These are phyloP conservation scores for Blastocystis sp. DNA, from an alignment of 352 stramenopile genomes.

Conservation along the genomic window DNA sequence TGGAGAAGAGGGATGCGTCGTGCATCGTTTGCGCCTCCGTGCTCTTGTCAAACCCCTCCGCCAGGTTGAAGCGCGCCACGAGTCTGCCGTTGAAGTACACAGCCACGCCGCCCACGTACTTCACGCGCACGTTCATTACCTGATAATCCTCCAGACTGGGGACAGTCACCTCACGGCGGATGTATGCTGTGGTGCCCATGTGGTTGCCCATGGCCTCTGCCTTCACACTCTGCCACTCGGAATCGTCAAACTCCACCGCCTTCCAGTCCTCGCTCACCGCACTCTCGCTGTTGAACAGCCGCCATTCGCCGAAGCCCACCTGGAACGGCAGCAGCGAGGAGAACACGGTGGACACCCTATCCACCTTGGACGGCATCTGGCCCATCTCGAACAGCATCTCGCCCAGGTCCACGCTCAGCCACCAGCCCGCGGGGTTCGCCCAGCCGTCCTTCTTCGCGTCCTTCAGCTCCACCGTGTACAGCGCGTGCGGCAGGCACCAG, in stretches of 20 bases:
- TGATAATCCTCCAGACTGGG: not conserved
- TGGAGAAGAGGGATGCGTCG: not conserved
- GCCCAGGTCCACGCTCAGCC: not conserved
- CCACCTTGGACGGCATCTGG: not conserved
- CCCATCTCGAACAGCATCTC: conserved; percentile 38
- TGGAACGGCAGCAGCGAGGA: not conserved
- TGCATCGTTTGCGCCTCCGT: not conserved
- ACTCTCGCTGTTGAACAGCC: not conserved
- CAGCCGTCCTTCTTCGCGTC: not conserved
- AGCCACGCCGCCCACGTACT: not conserved
- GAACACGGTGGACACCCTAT: not conserved
- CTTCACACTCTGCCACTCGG: not conserved
- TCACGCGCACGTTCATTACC: conserved; percentile 12
- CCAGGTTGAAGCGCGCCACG: conserved; percentile 20
- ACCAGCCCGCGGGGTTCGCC: not conserved
- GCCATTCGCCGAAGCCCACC: not conserved
- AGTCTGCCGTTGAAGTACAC: conserved; percentile 2
- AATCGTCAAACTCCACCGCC: not conserved
- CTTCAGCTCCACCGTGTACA: not conserved
- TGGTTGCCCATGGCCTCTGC: not conserved
- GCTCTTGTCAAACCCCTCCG: not conserved
- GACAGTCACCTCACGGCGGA: not conserved
- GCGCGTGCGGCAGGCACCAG: not conserved
- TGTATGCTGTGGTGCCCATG: not conserved
- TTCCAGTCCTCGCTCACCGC: not conserved